phyloP scores from a whole-genome alignment of 768 basidiomycete genomes.

The Rhodotorula sphaerocarpa region DNA sequence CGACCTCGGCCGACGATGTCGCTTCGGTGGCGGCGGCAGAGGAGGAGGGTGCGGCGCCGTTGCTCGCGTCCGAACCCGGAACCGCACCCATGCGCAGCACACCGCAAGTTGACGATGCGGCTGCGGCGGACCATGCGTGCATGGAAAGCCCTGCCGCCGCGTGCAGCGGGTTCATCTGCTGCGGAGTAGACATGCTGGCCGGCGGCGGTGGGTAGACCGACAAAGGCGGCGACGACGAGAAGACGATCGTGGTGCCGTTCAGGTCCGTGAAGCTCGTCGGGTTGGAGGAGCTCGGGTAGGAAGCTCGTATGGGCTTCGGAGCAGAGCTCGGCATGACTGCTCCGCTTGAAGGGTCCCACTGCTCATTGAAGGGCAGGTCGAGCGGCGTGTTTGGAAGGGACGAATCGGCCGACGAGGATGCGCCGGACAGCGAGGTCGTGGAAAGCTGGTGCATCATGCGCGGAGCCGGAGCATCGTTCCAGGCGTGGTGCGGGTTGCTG shows the following conservation, averaged over 20 bases:
- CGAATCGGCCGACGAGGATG: constrained; percentile 6
- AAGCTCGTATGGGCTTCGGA: neutral
- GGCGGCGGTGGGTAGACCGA: constrained; percentile 11
- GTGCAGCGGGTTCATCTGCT: neutral
- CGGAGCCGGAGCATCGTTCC: constrained; percentile 8
- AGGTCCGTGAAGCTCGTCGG: constrained; percentile 31
- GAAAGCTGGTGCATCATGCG: constrained; percentile 14
- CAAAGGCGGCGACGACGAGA: constrained; percentile 15
- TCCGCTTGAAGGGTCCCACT: neutral
- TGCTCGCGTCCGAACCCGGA: too few relatives aligned
- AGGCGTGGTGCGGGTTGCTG: constrained; percentile 19
- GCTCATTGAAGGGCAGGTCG: constrained; percentile 21
- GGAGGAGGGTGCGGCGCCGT: too few relatives aligned
- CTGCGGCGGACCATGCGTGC: neutral
- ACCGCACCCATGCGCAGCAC: constrained; percentile 1
- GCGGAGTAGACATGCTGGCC: neutral
- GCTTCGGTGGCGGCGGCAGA: neutral
- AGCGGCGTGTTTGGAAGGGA: constrained; percentile 23
- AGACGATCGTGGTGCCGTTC: constrained; percentile 24
- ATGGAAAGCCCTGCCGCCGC: neutral
- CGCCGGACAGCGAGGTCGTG: neutral
- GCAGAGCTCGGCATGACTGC: neutral
- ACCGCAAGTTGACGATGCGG: neutral
- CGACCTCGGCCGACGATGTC: neutral
- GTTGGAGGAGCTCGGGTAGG: constrained; percentile 15